phyloP scores from a whole-genome alignment of 2,329 filamentous ascomycete genomes.

The Didymella lethalis region DNA sequence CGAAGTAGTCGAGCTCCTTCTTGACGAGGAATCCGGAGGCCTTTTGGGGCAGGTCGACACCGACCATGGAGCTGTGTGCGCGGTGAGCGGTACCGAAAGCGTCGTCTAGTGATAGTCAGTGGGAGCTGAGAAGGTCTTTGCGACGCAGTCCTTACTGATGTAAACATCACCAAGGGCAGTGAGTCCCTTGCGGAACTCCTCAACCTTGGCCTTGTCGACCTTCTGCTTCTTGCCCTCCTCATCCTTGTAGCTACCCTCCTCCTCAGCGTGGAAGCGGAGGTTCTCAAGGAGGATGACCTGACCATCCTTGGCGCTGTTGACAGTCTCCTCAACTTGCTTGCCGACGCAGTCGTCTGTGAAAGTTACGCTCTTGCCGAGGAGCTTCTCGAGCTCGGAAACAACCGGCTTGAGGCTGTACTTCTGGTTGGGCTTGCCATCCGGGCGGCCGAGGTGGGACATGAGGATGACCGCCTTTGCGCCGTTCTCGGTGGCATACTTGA shows the following conservation, averaged over 20 bases:
- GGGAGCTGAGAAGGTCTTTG: slow-evolving; percentile 7
- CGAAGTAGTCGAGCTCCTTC: slow-evolving; percentile 99
- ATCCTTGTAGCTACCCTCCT: slow-evolving; percentile 96
- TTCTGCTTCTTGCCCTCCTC: slow-evolving; percentile 96
- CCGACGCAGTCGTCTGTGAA: slow-evolving; percentile 93
- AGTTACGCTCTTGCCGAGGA: slow-evolving; percentile 82
- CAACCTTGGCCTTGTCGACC: slow-evolving; percentile 92
- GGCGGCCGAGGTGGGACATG: slow-evolving; percentile 98
- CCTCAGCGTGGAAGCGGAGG: slow-evolving; percentile 96
- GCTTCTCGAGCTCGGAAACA: slow-evolving; percentile 88
- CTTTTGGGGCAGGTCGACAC: slow-evolving; percentile 93
- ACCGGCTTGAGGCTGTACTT: slow-evolving; percentile 98
- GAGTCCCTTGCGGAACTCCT: slow-evolving; percentile 91
- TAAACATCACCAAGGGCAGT: slow-evolving; percentile 95
- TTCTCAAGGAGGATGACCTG: slow-evolving; percentile 94
- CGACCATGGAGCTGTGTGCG: slow-evolving; percentile 99
- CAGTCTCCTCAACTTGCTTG: slow-evolving; percentile 85
- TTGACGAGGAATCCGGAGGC: slow-evolving; percentile 98
- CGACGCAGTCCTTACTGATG: slow-evolving; percentile 73
- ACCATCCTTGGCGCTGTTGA: slow-evolving; percentile 81
- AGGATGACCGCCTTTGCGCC: slow-evolving; percentile 92
- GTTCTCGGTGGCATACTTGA: slow-evolving; percentile 90
- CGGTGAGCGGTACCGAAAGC: slow-evolving; percentile 98
- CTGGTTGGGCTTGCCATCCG: slow-evolving; percentile 84
- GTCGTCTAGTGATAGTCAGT: slow-evolving; percentile 70